Base-by-base conservation (phyloP, 106 monocot genomes). In the Acorus calamus region DNA sequence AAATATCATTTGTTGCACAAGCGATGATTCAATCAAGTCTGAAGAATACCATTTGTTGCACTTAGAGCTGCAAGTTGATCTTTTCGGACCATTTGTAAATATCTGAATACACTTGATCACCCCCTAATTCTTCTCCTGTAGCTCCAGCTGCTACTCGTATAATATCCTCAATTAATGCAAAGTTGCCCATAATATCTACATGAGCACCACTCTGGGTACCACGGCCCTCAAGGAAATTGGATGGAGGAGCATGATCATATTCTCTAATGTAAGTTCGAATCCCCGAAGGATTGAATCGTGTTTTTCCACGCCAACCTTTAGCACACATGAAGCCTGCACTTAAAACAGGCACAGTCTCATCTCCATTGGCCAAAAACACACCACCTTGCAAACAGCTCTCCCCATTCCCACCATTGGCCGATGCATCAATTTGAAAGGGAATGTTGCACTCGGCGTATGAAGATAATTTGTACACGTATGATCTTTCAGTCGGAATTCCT, bases 151-250 rank as follows among this genome's bases (percentile, higher is more conserved):
- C 98, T 5, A 98, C 85, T 83, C 92, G 87, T 46, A 92, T 88
- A 56, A 98, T 69, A 70, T 98, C 98, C 63, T 98, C 92, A 67
- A 98, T 92, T 10, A 98, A 67, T 13, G 87, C 91, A 71, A 98
- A 98, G 52, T 98, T 98, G 2, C 98, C 98, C 98, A 98, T 98
- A 11, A 98, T 98, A 78, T 98, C 98, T 64, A 98, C 91, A 62
- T 98, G 98, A 7, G 84, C 83, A 44, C 98, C 98, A 71, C 98
- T 98, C 73, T 98, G 98, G 4, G 98, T 91, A 9, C 98, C 98
- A 53, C 98, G 62, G 45, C 98, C 98, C 75, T 98, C 85, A 57
- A 98, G 76, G 14, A 98, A 73, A 74, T 71, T 98, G 46, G 83
- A 52, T 9, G 96, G 98, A 70, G 98, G 85, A 1, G 91, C 81